Conservation (phyloP, 305 asterid genomes). For the Rubia tinctorum region DNA sequence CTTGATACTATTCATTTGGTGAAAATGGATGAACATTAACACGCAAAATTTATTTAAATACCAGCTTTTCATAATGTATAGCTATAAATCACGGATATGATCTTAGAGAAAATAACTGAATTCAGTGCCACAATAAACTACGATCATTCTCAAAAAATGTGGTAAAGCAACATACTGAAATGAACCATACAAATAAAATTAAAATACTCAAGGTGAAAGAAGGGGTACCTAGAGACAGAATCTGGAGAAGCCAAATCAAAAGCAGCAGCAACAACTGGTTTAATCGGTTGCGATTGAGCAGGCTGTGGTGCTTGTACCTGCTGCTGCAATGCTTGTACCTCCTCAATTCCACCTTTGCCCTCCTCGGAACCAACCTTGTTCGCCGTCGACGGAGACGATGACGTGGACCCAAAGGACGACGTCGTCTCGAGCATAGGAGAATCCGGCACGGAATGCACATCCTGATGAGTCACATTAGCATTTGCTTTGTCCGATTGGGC, state of each 20-base stretch:
- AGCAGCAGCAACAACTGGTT: slow-evolving; percentile 47
- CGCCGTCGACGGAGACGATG: slow-evolving; percentile 54
- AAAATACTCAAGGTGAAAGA: background rate
- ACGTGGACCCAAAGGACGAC: slow-evolving; percentile 62
- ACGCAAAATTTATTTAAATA: background rate
- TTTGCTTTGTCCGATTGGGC: slow-evolving; percentile 12
- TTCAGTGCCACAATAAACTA: slow-evolving; percentile 39
- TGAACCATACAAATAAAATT: background rate
- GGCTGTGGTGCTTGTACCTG: slow-evolving; percentile 34
- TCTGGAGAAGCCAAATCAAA: slow-evolving; percentile 67
- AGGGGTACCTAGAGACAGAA: slow-evolving; percentile 61
- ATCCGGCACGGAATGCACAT: slow-evolving; percentile 33
- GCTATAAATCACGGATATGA: background rate
- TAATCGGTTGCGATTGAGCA: slow-evolving; percentile 47
- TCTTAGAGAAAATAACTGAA: slow-evolving; percentile 31
- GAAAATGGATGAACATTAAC: background rate
- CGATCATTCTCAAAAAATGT: slow-evolving; percentile 28
- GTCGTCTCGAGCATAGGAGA: slow-evolving; percentile 49
- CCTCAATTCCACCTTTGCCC: slow-evolving; percentile 44
- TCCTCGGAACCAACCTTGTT: slow-evolving; percentile 52
- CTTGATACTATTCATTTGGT: background rate
- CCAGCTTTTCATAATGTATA: background rate
- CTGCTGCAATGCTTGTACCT: slow-evolving; percentile 47
- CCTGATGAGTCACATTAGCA: slow-evolving; percentile 23
- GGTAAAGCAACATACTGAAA: background rate